Percentiles rank a stretch among this genome's conserved stretches.
Conservation (phyloP, 768 basidiomycete species). For the Lentinula aciculospora region DNA sequence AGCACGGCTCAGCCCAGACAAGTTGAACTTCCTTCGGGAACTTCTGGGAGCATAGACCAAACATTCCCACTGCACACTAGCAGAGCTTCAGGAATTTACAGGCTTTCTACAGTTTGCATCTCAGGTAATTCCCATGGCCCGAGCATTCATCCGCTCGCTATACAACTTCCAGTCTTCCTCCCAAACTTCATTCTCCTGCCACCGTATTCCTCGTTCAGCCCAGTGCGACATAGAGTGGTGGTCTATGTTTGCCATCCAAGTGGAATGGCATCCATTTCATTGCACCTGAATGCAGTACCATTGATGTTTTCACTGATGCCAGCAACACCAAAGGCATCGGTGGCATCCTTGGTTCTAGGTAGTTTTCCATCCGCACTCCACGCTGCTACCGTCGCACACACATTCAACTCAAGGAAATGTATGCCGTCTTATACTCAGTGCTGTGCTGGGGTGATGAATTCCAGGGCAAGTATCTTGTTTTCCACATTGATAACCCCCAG, state of each 20-base stretch:
- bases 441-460: background rate
- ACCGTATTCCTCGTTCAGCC: background rate
- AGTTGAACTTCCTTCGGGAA: slow-evolving; percentile 10
- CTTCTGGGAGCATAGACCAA: slow-evolving; percentile 3
- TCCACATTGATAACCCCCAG: no score
- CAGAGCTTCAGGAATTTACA: slow-evolving; percentile 12
- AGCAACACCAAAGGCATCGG: background rate
- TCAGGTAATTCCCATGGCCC: background rate
- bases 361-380: background rate
- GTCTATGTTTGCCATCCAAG: background rate
- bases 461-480: background rate
- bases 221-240: no score
- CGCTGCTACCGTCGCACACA: background rate
- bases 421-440: background rate
- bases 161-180: slow-evolving; percentile 1
- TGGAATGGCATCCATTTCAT: slow-evolving; percentile 6
- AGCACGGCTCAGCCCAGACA: slow-evolving; percentile 14
- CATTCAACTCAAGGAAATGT: slow-evolving; percentile 8
- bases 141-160: background rate
- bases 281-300: background rate
- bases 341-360: background rate
- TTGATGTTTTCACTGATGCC: background rate
- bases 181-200: background rate
- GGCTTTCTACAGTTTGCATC: background rate
- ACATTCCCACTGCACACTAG: background rate